phyloP scores from a whole-genome alignment of 305 asterid species.

The Solanum aculeatissimum region DNA sequence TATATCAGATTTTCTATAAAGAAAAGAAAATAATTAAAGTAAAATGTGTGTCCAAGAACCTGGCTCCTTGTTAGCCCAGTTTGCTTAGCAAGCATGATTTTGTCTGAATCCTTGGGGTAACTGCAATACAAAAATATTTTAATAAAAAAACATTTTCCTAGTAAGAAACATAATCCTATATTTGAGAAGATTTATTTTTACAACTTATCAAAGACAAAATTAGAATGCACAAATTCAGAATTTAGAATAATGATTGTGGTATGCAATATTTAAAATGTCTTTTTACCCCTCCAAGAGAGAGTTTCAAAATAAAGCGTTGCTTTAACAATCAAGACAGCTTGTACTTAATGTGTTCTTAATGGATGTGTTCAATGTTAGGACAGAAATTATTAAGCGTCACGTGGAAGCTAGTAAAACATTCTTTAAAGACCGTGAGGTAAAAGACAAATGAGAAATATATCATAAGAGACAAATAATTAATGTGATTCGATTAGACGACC shows the following conservation, averaged over 20 bases:
- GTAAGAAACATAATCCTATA: background rate
- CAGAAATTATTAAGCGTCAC: too few species aligned
- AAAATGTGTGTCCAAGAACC: slow-evolving; percentile 17
- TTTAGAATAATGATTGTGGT: background rate
- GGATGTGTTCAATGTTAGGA: background rate
- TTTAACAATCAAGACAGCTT: background rate
- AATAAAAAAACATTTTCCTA: background rate
- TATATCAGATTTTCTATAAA: background rate
- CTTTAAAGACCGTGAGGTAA: too few species aligned
- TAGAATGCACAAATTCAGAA: background rate
- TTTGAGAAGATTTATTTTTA: background rate
- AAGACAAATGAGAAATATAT: too few species aligned
- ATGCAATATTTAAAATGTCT: background rate
- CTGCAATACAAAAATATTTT: slow-evolving; percentile 19
- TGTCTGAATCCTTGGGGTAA: slow-evolving; percentile 76
- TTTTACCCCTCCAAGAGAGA: background rate
- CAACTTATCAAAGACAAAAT: background rate
- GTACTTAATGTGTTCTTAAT: background rate
- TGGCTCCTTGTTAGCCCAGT: slow-evolving; percentile 78
- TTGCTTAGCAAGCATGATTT: slow-evolving; percentile 55
- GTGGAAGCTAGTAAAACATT: too few species aligned
- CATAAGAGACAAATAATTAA: too few species aligned
- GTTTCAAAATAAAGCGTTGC: background rate
- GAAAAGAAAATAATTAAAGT: background rate
- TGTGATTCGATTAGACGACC: too few species aligned